Evolutionary conservation across 23 red algal species (phyloP), one percentile per base, ranked within the genome.

Genomic region (Gracilaria caudata): DNA sequence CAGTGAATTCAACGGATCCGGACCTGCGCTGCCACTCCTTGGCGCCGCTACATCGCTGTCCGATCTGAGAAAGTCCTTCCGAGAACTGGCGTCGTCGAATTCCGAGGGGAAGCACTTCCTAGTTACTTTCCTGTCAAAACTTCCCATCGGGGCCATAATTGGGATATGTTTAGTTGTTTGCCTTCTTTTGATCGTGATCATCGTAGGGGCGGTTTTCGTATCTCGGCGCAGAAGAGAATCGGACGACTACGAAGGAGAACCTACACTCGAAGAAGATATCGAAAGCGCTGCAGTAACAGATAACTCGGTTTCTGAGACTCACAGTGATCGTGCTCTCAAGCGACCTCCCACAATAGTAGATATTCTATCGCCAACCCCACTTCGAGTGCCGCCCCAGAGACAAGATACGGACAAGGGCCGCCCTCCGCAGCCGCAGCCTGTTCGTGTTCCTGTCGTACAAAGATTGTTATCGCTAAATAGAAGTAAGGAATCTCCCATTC

Each of bases 381-480:
- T 75, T 34, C 34, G 40, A 2, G 3, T 0, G 5, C 39, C 2
- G 24, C 12, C 37, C 10, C 39, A 24, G 16, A 75, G 24, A 8
- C 70, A 7, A 3, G 70, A 47, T 28, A 75, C 19, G 17, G 70
- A 75, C 40, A 75, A 43, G 24, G 49, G 70, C 25, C 61, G 61
- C 6, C 39, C 43, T 8, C 39, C 29, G 40, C 70, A 75, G 38
- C 19, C 70, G 40, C 70, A 75, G 19, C 39, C 70, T 23, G 49
- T 29, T 49, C 70, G 70, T 40, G n/a, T 75, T 43, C 70, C 70
- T 26, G 70, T 75, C 7, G 70, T 75, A 29, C 70, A 75, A 26
- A 47, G 70, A 75, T 75, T 75, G 40, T 40, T 75, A 28, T 75
- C 70, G 20, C 14, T 75, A 5, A 75, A 75, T 40, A 75, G 70